Evolutionary conservation across 2,329 filamentous ascomycete species (phyloP).

Genomic region (Apiospora koreana): DNA sequence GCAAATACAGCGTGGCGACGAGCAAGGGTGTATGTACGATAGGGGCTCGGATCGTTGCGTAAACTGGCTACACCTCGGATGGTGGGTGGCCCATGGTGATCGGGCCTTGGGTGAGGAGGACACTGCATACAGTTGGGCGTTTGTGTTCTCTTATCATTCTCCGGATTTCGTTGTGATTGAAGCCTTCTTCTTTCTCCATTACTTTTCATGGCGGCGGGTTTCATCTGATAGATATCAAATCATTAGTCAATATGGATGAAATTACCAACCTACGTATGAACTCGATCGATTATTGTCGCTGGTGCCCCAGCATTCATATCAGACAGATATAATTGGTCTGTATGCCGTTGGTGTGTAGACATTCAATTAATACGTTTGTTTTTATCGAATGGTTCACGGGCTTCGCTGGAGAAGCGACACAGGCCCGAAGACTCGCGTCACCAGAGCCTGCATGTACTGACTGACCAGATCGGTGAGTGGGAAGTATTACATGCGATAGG

Average conservation of each 20-base stretch:
- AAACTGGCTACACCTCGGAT: neutral
- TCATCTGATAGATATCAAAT: neutral
- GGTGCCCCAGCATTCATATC: too few species aligned
- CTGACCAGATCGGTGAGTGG: too few species aligned
- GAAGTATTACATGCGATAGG: too few species aligned
- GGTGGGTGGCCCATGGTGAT: neutral
- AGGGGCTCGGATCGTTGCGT: neutral
- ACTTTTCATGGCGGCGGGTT: neutral
- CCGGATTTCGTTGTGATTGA: neutral
- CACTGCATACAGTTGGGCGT: neutral
- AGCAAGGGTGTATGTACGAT: neutral
- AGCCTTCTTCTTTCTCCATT: neutral
- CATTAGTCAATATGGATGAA: neutral
- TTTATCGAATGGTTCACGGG: too few species aligned
- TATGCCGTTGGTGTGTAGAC: too few species aligned
- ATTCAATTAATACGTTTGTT: too few species aligned
- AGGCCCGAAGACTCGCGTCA: too few species aligned
- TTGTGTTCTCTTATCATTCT: slow-evolving; percentile 1
- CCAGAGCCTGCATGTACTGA: too few species aligned
- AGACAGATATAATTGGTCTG: too few species aligned
- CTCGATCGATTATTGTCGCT: too few species aligned
- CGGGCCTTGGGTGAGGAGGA: neutral
- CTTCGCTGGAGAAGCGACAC: too few species aligned
- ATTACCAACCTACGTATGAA: neutral
- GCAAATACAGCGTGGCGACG: neutral